Evolutionary conservation across 305 asterid genomes (phyloP).

Genomic region (Solanum hybrid): DNA sequence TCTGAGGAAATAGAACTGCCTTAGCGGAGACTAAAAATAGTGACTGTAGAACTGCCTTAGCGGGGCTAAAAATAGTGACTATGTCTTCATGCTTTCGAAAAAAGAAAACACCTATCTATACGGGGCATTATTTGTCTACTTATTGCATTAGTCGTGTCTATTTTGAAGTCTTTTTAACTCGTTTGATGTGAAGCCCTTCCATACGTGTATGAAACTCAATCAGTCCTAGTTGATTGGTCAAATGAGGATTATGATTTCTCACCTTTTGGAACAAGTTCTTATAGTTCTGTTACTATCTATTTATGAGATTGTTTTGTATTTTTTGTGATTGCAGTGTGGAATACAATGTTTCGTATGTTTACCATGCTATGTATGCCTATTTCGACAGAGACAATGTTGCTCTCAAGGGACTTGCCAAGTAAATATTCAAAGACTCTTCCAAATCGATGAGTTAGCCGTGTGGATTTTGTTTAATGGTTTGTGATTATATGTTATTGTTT

Average conservation of each 20-base stretch:
- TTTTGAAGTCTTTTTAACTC: neutral
- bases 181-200: neutral
- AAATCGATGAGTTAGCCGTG: neutral
- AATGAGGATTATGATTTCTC: neutral
- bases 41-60: neutral
- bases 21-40: neutral
- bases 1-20: neutral
- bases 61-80: neutral
- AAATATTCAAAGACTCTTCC: neutral
- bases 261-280: neutral
- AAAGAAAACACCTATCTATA: neutral
- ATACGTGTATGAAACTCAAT: neutral
- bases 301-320: neutral
- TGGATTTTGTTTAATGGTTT: neutral
- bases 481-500: neutral
- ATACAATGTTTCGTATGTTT: constrained; percentile 48
- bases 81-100: neutral
- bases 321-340: constrained; percentile 36
- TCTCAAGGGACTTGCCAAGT: constrained; percentile 55
- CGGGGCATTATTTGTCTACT: neutral
- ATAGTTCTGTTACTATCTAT: neutral
- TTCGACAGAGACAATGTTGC: constrained; percentile 60
- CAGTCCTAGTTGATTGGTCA: neutral
- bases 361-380: constrained; percentile 55
- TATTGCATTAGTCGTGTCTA: neutral